Conservation (phyloP, 768 basidiomycete species). For the Trametes gibbosa region DNA sequence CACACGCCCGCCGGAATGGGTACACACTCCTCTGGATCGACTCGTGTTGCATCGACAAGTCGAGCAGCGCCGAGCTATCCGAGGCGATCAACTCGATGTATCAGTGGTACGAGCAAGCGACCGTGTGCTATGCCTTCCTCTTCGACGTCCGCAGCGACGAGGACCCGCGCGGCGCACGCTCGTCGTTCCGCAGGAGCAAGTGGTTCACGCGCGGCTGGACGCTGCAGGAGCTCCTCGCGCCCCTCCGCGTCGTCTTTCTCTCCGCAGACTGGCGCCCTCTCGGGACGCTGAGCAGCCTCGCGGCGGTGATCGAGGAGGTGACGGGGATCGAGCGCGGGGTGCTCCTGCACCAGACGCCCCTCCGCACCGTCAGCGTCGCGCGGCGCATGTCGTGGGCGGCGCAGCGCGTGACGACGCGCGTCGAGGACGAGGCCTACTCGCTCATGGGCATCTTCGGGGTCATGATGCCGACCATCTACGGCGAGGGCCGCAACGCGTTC, state of each 20-base stretch:
- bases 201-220: slow-evolving; percentile 11
- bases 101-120: slow-evolving; percentile 1
- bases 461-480: slow-evolving; percentile 7
- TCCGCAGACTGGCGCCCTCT: background rate
- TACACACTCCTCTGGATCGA: background rate
- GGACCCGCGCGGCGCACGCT: background rate
- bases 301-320: background rate
- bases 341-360: background rate
- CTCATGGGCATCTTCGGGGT: slow-evolving; percentile 7
- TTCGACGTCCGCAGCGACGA: background rate
- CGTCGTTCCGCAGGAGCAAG: background rate
- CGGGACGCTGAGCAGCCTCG: slow-evolving; percentile 3
- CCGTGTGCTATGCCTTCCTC: slow-evolving; percentile 7
- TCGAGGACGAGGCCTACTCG: slow-evolving; percentile 11
- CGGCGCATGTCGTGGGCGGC: slow-evolving; percentile 11
- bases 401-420: background rate
- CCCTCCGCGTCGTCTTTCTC: background rate
- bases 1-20: background rate
- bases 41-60: slow-evolving; percentile 9
- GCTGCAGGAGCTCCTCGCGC: slow-evolving; percentile 11
- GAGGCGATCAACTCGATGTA: slow-evolving; percentile 12
- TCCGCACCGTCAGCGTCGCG: background rate
- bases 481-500: slow-evolving; percentile 7
- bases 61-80: slow-evolving; percentile 7
- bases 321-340: background rate